Evolutionary conservation across 2,329 filamentous ascomycete species (phyloP), one percentile per base, ranked within the genome.

Genomic region (Xylaria arbuscula): DNA sequence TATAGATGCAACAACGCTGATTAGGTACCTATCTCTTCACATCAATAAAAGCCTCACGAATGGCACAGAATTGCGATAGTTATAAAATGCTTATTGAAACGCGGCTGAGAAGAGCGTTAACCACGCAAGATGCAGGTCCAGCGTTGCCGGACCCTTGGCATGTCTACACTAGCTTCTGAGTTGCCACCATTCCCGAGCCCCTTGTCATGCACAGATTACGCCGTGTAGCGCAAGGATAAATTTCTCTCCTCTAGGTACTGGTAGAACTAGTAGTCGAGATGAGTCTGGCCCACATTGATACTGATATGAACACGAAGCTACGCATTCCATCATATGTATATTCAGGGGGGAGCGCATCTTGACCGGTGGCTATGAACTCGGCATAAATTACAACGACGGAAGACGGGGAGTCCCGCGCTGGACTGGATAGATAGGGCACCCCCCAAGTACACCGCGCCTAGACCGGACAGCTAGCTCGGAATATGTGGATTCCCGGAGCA

Each of bases 51-150:
- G 45, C 42, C 51, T 55, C 57, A 40, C 34, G 22, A 51, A 65
- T 10, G 34, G 48, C 45, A 11, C n/a, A 24, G 40, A 19, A 64
- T 28, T 55, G 28, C 61, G 59, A 58, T 61, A 60, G 7, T 11
- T 55, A 51, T 47, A 19, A 38, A 51, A 47, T 51, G 13, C 32
- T 48, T 42, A 55, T 19, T 62, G 60, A 55, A 48, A 59, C 54
- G 50, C 59, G 66, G 67, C 67, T 64, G 64, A 63, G 58, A 15
- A 58, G 42, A 50, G 36, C 38, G 36, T 32, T n/a, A 28, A 48
- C 42, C 36, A 60, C 61, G 55, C 59, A 57, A 61, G 62, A 68
- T 36, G 57, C 62, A 68, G 62, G 65, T 68, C 62, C 66, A 66
- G 68, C 62, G 53, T 53, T 50, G 38, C 32, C n/a, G 28, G 28